Evolutionary conservation across 345 rosid genomes (phyloP), one percentile per base, ranked within the genome.

Genomic region (Corchorus olitorius): DNA sequence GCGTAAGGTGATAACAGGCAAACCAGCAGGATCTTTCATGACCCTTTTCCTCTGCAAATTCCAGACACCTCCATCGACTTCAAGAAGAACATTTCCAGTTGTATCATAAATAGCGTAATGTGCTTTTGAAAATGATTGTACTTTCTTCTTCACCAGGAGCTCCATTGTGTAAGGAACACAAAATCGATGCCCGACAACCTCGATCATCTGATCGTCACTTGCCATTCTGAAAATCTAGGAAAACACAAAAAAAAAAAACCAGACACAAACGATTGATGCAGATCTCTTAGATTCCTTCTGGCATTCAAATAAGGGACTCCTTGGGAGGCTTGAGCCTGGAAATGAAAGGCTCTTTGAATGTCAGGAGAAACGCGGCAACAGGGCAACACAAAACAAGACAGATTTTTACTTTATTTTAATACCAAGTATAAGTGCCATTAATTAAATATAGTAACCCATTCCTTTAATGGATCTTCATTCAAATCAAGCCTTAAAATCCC

Each of bases 391-490:
- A 27, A 45, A 27, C 48, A 60, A 41, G 6, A 27, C 11, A 15
- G 33, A 17, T 39, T 56, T 56, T 13, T 19, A 2, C 52, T 58
- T 5, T 55, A 12, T 11, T 72, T 55, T 72, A 14, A 67, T 12
- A 14, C 54, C 13, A 49, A 5, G 15, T n/a, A n/a, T 4, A 5
- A 61, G 5, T 61, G 5, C 19, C 27, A 27, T 27, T 6, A 3
- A 15, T 16, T 6, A 64, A 17, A n/a, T n/a, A n/a, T 87, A 1
- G 85, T 53, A 48, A 90, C 87, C 94, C 94, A 90, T 79, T 90
- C 92, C 77, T 85, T 90, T 11, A 90, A 82, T 16, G 94, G 94
- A 59, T 90, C 94, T 73, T 90, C 94, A 20, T 88, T 83, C 77
- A 90, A 76, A 83, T 90, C 89, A 60, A 88, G 92, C 86, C 89